Evolutionary conservation across 768 basidiomycete species (phyloP).

Genomic region (Cubamyces sp.): DNA sequence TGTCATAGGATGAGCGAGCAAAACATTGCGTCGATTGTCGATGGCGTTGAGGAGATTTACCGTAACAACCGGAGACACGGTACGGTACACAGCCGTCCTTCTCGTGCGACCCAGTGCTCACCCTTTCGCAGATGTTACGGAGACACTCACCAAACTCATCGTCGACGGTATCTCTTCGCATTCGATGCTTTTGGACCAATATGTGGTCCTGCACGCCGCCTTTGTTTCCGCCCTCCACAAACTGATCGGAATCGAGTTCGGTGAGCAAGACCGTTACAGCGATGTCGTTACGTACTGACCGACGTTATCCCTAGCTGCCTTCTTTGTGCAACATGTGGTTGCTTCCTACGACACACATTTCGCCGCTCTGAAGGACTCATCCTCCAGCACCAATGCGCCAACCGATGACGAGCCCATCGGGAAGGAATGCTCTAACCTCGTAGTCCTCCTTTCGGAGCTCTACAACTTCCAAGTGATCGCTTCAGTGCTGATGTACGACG

Average conservation of each 20-base stretch:
- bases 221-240: constrained; percentile 82
- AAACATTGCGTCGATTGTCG: constrained; percentile 77
- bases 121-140: constrained; percentile 69
- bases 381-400: neutral
- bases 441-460: constrained; percentile 86
- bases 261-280: constrained; percentile 47
- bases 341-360: constrained; percentile 67
- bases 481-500: constrained; percentile 85
- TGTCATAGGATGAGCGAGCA: constrained; percentile 83
- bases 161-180: constrained; percentile 81
- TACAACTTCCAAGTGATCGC: constrained; percentile 97
- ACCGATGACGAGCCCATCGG: constrained; percentile 49
- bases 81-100: constrained; percentile 34
- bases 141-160: constrained; percentile 74
- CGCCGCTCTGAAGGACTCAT: constrained; percentile 28
- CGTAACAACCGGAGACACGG: constrained; percentile 79
- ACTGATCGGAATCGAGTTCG: constrained; percentile 85
- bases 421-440: constrained; percentile 89
- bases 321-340: constrained; percentile 78
- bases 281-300: neutral
- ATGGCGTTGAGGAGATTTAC: constrained; percentile 76
- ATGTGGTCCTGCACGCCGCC: constrained; percentile 86
- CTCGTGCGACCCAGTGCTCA: neutral
- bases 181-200: constrained; percentile 83
- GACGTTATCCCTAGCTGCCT: constrained; percentile 58